Conservation (phyloP, 1,139 yeast genomes). For the Nakaseomyces uthaithaninus region DNA sequence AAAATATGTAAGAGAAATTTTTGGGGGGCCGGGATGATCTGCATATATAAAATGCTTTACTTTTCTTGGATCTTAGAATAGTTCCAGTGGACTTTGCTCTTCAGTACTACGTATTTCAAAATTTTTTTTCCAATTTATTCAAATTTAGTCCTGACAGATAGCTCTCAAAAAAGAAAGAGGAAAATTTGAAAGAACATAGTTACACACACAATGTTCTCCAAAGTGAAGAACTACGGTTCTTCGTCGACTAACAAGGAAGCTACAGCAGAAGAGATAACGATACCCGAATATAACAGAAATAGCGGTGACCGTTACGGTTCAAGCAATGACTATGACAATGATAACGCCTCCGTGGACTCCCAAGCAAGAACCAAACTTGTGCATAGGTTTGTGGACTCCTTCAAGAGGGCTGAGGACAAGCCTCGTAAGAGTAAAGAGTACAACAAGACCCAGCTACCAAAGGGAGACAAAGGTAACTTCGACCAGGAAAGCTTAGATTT, state of each 20-base stretch:
- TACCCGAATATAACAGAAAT: constrained; percentile 3
- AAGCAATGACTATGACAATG: constrained; percentile 4
- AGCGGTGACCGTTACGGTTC: not conserved
- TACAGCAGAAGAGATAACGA: constrained; percentile 3
- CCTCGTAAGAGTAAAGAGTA: constrained; percentile 1
- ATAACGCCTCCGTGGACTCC: not conserved
- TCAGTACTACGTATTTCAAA: too few relatives aligned
- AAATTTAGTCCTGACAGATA: too few relatives aligned
- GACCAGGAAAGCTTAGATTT: constrained; percentile 8
- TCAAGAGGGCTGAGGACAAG: constrained; percentile 13
- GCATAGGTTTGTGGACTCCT: constrained; percentile 13
- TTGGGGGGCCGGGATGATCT: too few relatives aligned
- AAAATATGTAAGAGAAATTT: too few relatives aligned
- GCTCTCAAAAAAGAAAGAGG: too few relatives aligned
- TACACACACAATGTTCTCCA: constrained; percentile 5
- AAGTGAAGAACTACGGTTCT: constrained; percentile 7
- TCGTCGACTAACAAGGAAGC: not conserved
- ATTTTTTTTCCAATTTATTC: too few relatives aligned
- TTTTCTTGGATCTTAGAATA: too few relatives aligned
- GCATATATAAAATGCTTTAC: too few relatives aligned
- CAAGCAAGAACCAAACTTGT: constrained; percentile 2
- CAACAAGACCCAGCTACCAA: not conserved
- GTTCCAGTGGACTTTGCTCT: too few relatives aligned
- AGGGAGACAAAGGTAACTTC: constrained; percentile 5
- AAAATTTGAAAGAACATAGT: not conserved